Conservation (phyloP, 176 grass and related monocot genomes). For the Oryza glaberrima region DNA sequence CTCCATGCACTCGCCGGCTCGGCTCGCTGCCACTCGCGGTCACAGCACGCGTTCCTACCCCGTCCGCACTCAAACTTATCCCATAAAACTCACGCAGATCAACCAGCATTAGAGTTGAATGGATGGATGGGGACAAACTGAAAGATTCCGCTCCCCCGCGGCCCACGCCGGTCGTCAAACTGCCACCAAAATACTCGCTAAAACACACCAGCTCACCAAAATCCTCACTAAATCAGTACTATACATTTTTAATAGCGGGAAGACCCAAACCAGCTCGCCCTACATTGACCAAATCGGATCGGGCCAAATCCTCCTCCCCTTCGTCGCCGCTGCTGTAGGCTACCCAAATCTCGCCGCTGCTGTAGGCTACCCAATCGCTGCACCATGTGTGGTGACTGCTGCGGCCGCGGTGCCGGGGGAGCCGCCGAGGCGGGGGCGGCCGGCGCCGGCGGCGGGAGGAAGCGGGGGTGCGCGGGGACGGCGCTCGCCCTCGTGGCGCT, state of each 20-base stretch:
- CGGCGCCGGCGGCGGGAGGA: background rate
- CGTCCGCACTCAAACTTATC: background rate
- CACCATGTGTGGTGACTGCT: constrained; percentile 54
- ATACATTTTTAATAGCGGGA: background rate
- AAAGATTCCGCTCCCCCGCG: constrained; percentile 24
- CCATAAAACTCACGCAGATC: background rate
- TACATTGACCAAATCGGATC: background rate
- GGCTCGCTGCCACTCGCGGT: too few relatives aligned
- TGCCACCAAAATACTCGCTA: constrained; percentile 28
- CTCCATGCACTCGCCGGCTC: too few relatives aligned
- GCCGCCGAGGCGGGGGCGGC: background rate
- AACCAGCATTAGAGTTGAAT: background rate
- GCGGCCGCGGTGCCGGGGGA: constrained; percentile 27
- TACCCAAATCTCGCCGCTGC: background rate
- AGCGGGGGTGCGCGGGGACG: constrained; percentile 26
- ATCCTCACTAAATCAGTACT: too few relatives aligned
- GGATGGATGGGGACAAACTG: constrained; percentile 17
- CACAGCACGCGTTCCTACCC: background rate
- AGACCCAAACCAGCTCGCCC: background rate
- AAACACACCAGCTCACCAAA: background rate
- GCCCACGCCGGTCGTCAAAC: constrained; percentile 30
- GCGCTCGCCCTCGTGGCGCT: constrained; percentile 47
- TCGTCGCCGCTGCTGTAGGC: background rate
- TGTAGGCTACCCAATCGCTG: background rate
- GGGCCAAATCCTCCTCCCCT: background rate